phyloP scores from a whole-genome alignment of 106 monocot species.

The Dendrobium chrysotoxum region DNA sequence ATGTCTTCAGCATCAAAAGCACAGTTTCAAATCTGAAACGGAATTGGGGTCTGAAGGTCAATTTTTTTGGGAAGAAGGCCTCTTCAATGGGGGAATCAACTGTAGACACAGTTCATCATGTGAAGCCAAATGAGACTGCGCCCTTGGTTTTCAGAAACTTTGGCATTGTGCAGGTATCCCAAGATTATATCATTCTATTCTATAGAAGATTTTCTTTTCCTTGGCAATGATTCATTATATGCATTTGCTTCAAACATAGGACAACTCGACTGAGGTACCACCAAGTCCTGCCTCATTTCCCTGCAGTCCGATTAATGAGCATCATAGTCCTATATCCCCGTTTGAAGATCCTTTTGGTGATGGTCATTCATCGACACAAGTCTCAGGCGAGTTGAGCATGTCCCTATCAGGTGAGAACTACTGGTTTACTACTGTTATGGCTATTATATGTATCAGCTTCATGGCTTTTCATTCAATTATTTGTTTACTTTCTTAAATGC shows the following conservation, averaged over 20 bases:
- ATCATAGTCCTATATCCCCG: conserved; percentile 84
- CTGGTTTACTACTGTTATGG: neutral
- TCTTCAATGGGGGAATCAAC: conserved; percentile 20
- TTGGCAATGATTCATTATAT: neutral
- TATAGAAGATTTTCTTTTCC: neutral
- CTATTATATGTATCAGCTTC: neutral
- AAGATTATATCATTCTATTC: neutral
- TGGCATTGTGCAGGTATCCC: conserved; percentile 29
- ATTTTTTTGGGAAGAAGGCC: conserved; percentile 56
- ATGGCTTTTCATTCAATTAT: neutral
- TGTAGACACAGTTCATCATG: conserved; percentile 21
- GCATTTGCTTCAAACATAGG: conserved; percentile 45
- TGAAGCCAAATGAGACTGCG: conserved; percentile 9
- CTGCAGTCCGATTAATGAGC: conserved; percentile 47
- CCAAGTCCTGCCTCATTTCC: conserved; percentile 86
- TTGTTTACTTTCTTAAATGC: neutral
- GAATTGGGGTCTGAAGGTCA: conserved; percentile 48
- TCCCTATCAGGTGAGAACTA: conserved; percentile 37
- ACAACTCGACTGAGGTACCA: conserved; percentile 87
- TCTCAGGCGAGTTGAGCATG: conserved; percentile 26
- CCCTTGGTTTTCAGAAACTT: conserved; percentile 37
- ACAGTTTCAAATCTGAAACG: conserved; percentile 55
- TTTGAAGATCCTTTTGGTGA: conserved; percentile 50
- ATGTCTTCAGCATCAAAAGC: conserved; percentile 47
- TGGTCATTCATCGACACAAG: conserved; percentile 28